A percentile compares a stretch with the other conserved stretches of the same genome.
phyloP scores from a whole-genome alignment of 192 early-diverging fungal genomes.

The Rhizophagus sp. region DNA sequence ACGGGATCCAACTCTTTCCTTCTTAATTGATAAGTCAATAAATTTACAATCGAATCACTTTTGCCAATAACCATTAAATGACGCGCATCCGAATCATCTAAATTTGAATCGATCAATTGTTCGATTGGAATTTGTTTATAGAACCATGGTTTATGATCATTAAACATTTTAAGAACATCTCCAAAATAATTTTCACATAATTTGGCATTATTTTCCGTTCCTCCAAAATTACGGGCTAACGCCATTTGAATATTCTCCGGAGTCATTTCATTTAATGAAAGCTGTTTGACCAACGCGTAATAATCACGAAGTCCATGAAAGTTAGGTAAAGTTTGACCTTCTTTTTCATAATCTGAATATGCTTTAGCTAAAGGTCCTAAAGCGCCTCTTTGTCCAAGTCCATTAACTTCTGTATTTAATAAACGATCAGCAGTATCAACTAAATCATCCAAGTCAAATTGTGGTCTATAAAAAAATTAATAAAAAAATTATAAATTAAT shows the following conservation, averaged over 20 bases:
- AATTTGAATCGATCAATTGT: conserved; percentile 16
- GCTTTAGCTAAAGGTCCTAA: background rate
- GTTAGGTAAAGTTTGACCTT: background rate
- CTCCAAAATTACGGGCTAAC: conserved; percentile 28
- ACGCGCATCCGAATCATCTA: conserved; percentile 6
- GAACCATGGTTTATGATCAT: background rate
- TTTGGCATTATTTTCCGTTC: background rate
- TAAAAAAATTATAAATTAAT: no score
- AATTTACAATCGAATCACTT: background rate
- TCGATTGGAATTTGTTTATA: background rate
- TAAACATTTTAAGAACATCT: background rate
- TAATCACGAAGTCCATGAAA: conserved; percentile 25
- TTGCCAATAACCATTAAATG: conserved; percentile 30
- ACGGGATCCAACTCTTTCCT: background rate
- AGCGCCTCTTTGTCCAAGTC: no score
- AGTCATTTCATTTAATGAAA: background rate
- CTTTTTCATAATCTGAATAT: background rate
- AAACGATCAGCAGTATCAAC: background rate
- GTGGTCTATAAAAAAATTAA: background rate
- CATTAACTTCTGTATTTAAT: background rate
- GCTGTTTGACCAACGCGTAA: background rate
- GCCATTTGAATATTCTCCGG: background rate
- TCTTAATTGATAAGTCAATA: background rate
- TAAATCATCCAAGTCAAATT: background rate
- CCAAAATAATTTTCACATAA: background rate